Evolutionary conservation across 2,329 filamentous ascomycete genomes (phyloP).

Genomic region (Seiridium cupressi): DNA sequence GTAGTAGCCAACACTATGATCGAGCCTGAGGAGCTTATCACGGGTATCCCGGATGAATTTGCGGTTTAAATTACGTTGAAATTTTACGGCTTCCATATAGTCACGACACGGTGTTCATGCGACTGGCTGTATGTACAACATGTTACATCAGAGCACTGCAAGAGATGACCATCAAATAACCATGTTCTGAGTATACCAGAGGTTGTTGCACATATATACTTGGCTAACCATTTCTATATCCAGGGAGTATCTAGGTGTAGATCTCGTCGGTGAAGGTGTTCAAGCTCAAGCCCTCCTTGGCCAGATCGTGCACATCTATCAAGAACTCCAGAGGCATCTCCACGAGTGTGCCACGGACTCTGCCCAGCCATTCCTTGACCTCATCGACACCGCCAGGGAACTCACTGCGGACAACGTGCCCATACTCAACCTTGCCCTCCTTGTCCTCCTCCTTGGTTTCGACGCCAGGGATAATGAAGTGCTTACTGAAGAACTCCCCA

Average conservation of each 20-base stretch:
- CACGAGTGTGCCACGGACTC: slow-evolving; percentile 69
- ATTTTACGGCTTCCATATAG: too few relatives aligned
- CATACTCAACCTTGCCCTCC: slow-evolving; percentile 64
- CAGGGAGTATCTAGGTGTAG: slow-evolving; percentile 53
- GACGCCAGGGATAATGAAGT: slow-evolving; percentile 59
- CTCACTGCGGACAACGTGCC: slow-evolving; percentile 81
- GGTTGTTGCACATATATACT: background rate
- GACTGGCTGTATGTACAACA: too few relatives aligned
- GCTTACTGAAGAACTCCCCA: slow-evolving; percentile 64
- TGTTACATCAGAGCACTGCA: too few relatives aligned
- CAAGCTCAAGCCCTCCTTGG: slow-evolving; percentile 72
- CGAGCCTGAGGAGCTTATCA: too few relatives aligned
- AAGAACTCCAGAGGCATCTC: slow-evolving; percentile 92
- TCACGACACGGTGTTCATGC: too few relatives aligned
- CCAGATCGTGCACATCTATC: slow-evolving; percentile 76
- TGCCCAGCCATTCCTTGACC: slow-evolving; percentile 67
- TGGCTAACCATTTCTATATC: background rate
- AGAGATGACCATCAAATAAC: too few relatives aligned
- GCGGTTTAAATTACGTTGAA: too few relatives aligned
- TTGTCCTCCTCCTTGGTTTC: slow-evolving; percentile 42
- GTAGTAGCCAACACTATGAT: too few relatives aligned
- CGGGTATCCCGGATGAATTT: too few relatives aligned
- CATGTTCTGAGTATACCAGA: too few relatives aligned
- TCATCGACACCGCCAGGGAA: slow-evolving; percentile 72
- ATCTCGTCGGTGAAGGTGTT: slow-evolving; percentile 72